Base-by-base conservation (phyloP, 176 grass and related monocot genomes). In the Oryza brachyantha region DNA sequence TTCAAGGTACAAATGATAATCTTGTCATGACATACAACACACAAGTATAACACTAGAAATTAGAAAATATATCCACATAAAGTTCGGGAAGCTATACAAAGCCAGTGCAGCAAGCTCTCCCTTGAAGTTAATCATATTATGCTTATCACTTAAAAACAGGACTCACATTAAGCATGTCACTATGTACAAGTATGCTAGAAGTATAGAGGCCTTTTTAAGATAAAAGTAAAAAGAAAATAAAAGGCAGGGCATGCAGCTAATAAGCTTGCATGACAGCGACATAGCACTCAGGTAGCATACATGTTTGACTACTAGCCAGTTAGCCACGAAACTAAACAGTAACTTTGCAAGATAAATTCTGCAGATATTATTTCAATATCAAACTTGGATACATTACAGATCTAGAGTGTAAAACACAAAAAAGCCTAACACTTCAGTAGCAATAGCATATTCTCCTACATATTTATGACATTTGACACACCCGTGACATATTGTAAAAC, bases 381-480 rank as follows among this genome's bases (percentile, higher is more conserved):
- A 73, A 72, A n/a, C 64, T 42, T 73, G 58, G 37, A 29, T 32
- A 4, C 66, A 45, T 7, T 46, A 87, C 24, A 54, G 22, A 64
- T 50, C 28, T 28, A 25, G 8, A 13, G 16, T 76, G 31, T 28
- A 39, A 48, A 4, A 76, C 32, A 8, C 61, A 29, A 13, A 16
- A 27, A 28, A 7, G 2, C 22, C 17, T 42, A 32, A 54, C 64
- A 66, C 10, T 61, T 60, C 13, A 10, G 22, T 10, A 58, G 31
- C 55, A 45, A 54, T 41, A 78, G 19, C 48, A 55, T 71, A 31
- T 54, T 36, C 50, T 55, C 50, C 50, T 55, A 55, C 19, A 55
- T 64, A 55, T 78, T 21, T 34, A 65, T n/a, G 0, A 3, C 21
- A 87, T 82, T 43, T 81, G 2, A 64, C 65, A 80, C 28, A 37